phyloP scores from a whole-genome alignment of 192 early-diverging fungal species.

The Backusella parvicylindrica region DNA sequence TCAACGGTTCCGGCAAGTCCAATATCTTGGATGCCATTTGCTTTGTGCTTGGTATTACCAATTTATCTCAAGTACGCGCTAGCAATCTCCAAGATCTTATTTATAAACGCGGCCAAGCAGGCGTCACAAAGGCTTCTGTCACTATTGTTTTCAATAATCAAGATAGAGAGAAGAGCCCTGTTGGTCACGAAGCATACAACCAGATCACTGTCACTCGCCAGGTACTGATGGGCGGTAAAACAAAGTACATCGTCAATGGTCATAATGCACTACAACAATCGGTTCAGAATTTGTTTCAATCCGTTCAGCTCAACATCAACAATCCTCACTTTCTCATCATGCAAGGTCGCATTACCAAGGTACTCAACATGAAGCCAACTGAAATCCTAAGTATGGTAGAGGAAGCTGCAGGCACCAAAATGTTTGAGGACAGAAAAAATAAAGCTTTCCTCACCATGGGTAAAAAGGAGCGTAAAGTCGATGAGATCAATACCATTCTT shows the following conservation, averaged over 20 bases:
- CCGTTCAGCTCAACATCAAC: conserved; percentile 98
- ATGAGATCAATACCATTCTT: conserved; percentile 84
- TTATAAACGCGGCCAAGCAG: conserved; percentile 99
- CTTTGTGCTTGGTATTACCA: conserved; percentile 96
- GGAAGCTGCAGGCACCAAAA: conserved; percentile 97
- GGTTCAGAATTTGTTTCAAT: conserved; percentile 92
- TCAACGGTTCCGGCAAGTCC: conserved; percentile 98
- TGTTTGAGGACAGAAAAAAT: conserved; percentile 98
- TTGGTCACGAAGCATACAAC: conserved; percentile 81
- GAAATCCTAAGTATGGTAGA: conserved; percentile 98
- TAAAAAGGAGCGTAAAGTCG: conserved; percentile 95
- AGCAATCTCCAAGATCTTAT: conserved; percentile 93
- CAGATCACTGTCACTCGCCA: conserved; percentile 95
- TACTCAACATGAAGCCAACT: conserved; percentile 98
- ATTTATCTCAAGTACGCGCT: conserved; percentile 89
- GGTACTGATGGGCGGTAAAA: conserved; percentile 85
- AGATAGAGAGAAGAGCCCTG: conserved; percentile 78
- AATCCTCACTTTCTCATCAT: conserved; percentile 99
- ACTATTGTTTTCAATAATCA: conserved; percentile 96
- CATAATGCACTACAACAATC: conserved; percentile 84
- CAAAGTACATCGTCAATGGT: conserved; percentile 98
- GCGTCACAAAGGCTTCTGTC: conserved; percentile 96
- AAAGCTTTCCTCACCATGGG: conserved; percentile 91
- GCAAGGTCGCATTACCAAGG: conserved; percentile 99
- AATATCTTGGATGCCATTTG: conserved; percentile 99